Percentiles rank a stretch among this genome's conserved stretches.
phyloP scores from a whole-genome alignment of 2,329 filamentous ascomycete species.

The Talaromyces marneffei region DNA sequence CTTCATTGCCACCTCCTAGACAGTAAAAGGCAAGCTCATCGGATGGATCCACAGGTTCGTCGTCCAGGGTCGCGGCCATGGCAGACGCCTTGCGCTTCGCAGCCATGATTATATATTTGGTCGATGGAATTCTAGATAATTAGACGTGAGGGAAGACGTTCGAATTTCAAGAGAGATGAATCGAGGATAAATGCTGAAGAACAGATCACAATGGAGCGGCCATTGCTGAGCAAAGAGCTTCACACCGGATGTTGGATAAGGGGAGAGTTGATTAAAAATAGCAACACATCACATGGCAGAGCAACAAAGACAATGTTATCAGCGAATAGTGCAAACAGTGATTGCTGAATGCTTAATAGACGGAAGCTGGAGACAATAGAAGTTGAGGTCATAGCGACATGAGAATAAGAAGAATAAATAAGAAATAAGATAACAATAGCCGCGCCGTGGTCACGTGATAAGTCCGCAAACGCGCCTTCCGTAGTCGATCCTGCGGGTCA shows the following conservation, averaged over 20 bases:
- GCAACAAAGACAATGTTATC: background rate
- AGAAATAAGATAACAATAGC: slow-evolving; percentile 3
- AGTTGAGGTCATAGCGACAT: background rate
- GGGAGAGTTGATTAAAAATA: background rate
- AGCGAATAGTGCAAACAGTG: background rate
- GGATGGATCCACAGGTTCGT: slow-evolving; percentile 85
- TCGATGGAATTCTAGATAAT: background rate
- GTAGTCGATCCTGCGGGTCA: slow-evolving; percentile 14
- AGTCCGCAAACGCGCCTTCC: slow-evolving; percentile 20
- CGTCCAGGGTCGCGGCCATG: slow-evolving; percentile 59
- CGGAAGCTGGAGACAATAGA: background rate
- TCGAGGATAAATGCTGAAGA: background rate
- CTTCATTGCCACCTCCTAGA: slow-evolving; percentile 92
- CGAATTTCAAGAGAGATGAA: background rate
- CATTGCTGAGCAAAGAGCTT: slow-evolving; percentile 9
- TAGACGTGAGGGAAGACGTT: background rate
- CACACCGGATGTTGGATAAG: background rate
- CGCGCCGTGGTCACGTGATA: slow-evolving; percentile 19
- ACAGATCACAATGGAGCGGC: slow-evolving; percentile 11
- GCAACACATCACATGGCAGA: background rate
- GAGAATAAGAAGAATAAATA: background rate
- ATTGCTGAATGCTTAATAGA: background rate
- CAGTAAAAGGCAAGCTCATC: slow-evolving; percentile 94
- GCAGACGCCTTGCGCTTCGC: slow-evolving; percentile 82
- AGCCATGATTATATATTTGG: slow-evolving; percentile 58